These are phyloP conservation scores for Pseudogymnoascus sp. DNA, from an alignment of 2,329 filamentous ascomycete genomes.

Conservation along the genomic window DNA sequence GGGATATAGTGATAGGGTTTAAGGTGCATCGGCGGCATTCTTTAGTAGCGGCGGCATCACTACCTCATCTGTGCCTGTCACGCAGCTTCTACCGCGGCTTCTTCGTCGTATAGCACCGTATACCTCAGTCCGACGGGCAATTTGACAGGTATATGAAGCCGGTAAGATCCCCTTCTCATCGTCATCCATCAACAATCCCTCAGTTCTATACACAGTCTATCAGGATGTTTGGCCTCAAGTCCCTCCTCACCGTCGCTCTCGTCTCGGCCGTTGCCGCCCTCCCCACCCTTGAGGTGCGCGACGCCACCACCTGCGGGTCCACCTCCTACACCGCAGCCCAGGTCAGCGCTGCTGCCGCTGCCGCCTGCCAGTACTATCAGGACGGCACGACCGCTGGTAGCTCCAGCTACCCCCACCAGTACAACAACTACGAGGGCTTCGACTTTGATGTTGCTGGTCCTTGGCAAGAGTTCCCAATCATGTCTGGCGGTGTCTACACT, in stretches of 20 bases:
- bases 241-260: slow-evolving; percentile 11
- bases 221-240: background rate
- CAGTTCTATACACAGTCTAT: background rate
- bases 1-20: background rate
- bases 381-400: slow-evolving; percentile 31
- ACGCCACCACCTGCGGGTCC: slow-evolving; percentile 43
- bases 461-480: slow-evolving; percentile 57
- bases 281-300: slow-evolving; percentile 33
- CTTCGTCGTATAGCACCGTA: background rate
- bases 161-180: background rate
- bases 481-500: slow-evolving; percentile 41
- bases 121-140: background rate
- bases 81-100: background rate
- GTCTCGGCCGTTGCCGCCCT: slow-evolving; percentile 10
- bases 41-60: background rate
- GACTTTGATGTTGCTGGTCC: slow-evolving; percentile 47
- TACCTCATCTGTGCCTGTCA: background rate
- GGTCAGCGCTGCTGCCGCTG: slow-evolving; percentile 40
- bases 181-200: background rate
- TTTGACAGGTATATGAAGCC: background rate
- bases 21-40: slow-evolving; percentile 7
- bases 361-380: slow-evolving; percentile 43
- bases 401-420: slow-evolving; percentile 46
- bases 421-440: slow-evolving; percentile 57
- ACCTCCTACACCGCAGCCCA: slow-evolving; percentile 42